phyloP scores from a whole-genome alignment of 163 green algal species.

The Scenedesmus sp. region DNA sequence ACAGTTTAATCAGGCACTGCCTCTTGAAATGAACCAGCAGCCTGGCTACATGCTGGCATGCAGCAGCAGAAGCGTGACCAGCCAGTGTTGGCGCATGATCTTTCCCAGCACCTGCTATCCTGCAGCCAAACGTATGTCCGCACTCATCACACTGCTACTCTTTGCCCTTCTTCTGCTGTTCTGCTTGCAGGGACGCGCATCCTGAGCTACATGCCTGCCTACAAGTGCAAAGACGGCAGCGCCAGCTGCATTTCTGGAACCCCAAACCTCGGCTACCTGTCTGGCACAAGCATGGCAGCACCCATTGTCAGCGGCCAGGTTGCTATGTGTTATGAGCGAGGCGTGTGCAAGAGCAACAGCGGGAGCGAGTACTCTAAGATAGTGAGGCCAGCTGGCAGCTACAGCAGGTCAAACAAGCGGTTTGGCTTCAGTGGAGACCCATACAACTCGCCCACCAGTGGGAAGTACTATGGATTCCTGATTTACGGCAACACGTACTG shows the following conservation, averaged over 20 bases:
- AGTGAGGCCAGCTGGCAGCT: background rate
- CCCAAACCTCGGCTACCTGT: constrained; percentile 37
- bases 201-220: constrained; percentile 34
- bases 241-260: constrained; percentile 22
- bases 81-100: no score
- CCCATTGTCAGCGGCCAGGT: constrained; percentile 24
- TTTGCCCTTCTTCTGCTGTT: background rate
- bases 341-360: background rate
- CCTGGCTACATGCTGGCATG: no score
- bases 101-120: no score
- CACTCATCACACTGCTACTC: no score
- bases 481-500: constrained; percentile 20
- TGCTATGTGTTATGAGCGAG: constrained; percentile 44
- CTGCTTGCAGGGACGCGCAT: constrained; percentile 8
- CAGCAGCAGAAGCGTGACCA: no score
- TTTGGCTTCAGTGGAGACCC: constrained; percentile 24
- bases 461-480: constrained; percentile 45
- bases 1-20: no score
- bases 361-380: constrained; percentile 4
- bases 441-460: background rate
- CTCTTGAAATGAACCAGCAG: no score
- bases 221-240: constrained; percentile 34
- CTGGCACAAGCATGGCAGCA: constrained; percentile 45
- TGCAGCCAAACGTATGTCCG: no score
- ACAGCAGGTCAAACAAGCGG: background rate